Conservation (phyloP, 1,284 basidiomycete species). For the Trametes sp. region DNA sequence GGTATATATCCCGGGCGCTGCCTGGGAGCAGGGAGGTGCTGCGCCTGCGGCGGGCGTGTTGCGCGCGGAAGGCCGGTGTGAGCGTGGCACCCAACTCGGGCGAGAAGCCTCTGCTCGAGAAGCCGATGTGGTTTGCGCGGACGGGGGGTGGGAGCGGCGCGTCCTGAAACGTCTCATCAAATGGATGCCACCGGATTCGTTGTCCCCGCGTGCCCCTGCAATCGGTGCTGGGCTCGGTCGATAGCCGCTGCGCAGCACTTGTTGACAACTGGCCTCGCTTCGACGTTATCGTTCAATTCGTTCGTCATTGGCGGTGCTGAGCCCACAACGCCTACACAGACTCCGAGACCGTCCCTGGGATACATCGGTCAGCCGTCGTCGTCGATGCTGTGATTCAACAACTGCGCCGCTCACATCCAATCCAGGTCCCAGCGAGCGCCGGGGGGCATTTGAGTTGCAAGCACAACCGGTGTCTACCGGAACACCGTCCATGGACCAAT, state of each 20-base stretch:
- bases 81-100: slow-evolving; percentile 15
- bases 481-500: neutral
- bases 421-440: neutral
- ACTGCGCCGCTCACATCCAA: neutral
- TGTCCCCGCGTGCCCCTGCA: slow-evolving; percentile 2
- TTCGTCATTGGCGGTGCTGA: neutral
- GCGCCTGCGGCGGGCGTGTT: slow-evolving; percentile 23
- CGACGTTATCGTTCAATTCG: neutral
- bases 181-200: slow-evolving; percentile 17
- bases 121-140: slow-evolving; percentile 12
- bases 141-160: slow-evolving; percentile 15
- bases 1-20: slow-evolving; percentile 29
- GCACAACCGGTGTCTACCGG: neutral
- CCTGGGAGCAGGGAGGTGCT: slow-evolving; percentile 29
- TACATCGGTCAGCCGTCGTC: neutral
- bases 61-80: slow-evolving; percentile 27
- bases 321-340: neutral
- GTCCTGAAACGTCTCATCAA: slow-evolving; percentile 22
- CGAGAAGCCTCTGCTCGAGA: slow-evolving; percentile 8
- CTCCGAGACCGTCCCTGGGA: neutral
- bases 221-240: neutral
- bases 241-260: slow-evolving; percentile 20
- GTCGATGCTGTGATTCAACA: neutral
- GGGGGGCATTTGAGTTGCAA: neutral
- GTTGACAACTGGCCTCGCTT: neutral